Evolutionary conservation across 495 filamentous ascomycete genomes (phyloP).

Genomic region (Penicillium cosmopolitanum): DNA sequence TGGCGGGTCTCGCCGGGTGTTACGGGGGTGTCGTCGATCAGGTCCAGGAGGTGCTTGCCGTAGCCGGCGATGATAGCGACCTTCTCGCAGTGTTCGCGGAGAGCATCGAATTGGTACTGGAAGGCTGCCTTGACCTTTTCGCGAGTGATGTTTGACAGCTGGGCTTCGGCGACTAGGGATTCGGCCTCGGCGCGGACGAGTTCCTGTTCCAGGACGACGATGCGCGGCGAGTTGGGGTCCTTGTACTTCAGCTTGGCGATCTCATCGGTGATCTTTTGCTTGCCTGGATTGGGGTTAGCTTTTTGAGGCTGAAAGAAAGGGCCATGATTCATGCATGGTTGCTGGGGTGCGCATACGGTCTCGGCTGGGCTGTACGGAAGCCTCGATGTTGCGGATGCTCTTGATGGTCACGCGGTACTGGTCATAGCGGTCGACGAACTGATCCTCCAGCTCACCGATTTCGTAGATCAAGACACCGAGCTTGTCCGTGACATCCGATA

Average conservation of each 20-base stretch:
- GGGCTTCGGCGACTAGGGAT: conserved; percentile 95
- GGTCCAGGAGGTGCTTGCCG: conserved; percentile 93
- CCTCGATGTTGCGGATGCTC: conserved; percentile 98
- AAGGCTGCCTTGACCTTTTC: conserved; percentile 99
- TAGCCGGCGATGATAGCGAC: conserved; percentile 96
- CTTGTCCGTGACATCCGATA: conserved; percentile 98
- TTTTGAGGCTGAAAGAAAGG: neutral
- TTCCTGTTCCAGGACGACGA: conserved; percentile 97
- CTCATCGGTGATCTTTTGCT: conserved; percentile 99
- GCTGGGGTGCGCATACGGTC: conserved; percentile 67
- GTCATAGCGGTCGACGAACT: conserved; percentile 97
- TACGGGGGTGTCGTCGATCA: conserved; percentile 95
- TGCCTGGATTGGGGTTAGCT: conserved; percentile 53
- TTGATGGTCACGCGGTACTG: conserved; percentile 99
- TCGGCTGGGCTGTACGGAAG: conserved; percentile 95
- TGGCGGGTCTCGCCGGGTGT: conserved; percentile 95
- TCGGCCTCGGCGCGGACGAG: conserved; percentile 98
- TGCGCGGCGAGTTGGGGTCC: conserved; percentile 95
- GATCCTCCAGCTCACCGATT: conserved; percentile 96
- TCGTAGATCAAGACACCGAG: conserved; percentile 97
- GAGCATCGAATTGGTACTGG: conserved; percentile 96
- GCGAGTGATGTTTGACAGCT: conserved; percentile 97
- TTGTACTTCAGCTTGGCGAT: conserved; percentile 99
- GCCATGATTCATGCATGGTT: neutral
- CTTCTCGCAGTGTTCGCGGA: conserved; percentile 98